Evolutionary conservation across 805 yeast genomes (phyloP).

Genomic region (Ogataea populi-albae): DNA sequence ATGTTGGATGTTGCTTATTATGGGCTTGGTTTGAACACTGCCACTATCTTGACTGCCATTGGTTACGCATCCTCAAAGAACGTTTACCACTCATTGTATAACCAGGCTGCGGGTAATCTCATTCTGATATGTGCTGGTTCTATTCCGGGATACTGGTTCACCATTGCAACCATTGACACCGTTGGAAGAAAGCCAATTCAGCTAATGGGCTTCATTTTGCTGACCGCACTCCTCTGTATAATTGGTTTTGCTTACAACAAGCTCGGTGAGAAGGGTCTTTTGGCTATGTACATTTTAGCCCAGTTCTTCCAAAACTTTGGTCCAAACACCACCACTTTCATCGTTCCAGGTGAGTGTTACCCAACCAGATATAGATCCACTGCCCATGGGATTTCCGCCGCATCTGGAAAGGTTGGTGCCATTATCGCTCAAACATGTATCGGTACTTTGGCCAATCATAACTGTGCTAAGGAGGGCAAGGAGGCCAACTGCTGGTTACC

Average conservation of each 20-base stretch:
- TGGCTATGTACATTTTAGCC: slow-evolving; percentile 73
- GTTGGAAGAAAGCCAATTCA: slow-evolving; percentile 87
- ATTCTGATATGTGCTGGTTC: slow-evolving; percentile 93
- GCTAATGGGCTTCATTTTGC: slow-evolving; percentile 66
- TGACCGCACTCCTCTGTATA: slow-evolving; percentile 70
- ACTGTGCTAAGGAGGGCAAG: slow-evolving; percentile 55
- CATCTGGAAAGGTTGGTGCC: slow-evolving; percentile 89
- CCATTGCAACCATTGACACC: slow-evolving; percentile 75
- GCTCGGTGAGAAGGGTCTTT: slow-evolving; percentile 59
- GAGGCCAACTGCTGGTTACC: slow-evolving; percentile 75
- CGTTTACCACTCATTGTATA: slow-evolving; percentile 67
- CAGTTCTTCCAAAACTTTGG: slow-evolving; percentile 92
- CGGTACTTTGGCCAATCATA: slow-evolving; percentile 80
- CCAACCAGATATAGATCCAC: slow-evolving; percentile 96
- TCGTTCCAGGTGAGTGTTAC: slow-evolving; percentile 87
- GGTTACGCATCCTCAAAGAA: slow-evolving; percentile 75
- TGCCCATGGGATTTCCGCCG: slow-evolving; percentile 94
- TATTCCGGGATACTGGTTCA: slow-evolving; percentile 88
- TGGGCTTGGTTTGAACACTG: slow-evolving; percentile 82
- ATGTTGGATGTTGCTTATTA: slow-evolving; percentile 86
- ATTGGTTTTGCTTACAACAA: slow-evolving; percentile 84
- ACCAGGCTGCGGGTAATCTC: slow-evolving; percentile 87
- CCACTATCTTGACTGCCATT: slow-evolving; percentile 74
- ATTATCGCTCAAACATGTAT: slow-evolving; percentile 85
- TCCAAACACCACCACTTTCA: slow-evolving; percentile 89